Base-by-base conservation (phyloP, 2,329 filamentous ascomycete species). In the Microdochium paspali region DNA sequence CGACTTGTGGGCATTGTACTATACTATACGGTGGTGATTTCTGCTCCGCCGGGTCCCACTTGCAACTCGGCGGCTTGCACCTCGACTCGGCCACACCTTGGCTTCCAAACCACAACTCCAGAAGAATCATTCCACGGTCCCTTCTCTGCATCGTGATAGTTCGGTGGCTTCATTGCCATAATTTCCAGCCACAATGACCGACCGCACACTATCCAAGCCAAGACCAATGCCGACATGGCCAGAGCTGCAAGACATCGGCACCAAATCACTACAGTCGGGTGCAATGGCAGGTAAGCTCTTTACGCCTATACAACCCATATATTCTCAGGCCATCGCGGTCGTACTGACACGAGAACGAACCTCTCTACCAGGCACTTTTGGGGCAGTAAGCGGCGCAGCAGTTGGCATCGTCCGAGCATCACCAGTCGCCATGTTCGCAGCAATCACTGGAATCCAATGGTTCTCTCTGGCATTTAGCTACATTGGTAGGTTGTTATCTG, bases 361-460 rank as follows among this genome's bases (percentile, higher is more conserved):
- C 9, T 3, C 53, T 39, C 26, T 46, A 84, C 15, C 2, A 63
- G 84, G 82, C 42, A 66, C 70, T 23, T 69, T 74, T 44, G 86
- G 86, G 26, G 62, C 84, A 24, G 61, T 86, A 25, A 71, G 80
- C 46, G 85, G 85, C 30, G 82, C 85, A 46, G 77, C 84, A 45
- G 76, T 77, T 30, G 90, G 88, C 24, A 84, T 94, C 44, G 64
- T 90, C 44, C 77, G 81, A 49, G 84, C 84, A 18, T 74, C 71
- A 21, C 79, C 77, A 13, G 83, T 87, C 3, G 74, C 80, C 2
- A 66, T 91, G 6, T 91, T 89, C 66, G 84, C 87, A 0, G 56
- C 84, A 12, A 76, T 83, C 31, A 82, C 84, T 21, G 85, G 87
- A 18, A 71, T 87, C 35, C 89, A 95, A 67, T 95, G 87, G 79